phyloP scores from a whole-genome alignment of 108 stramenopile species.

The Skeletonema potamos region DNA sequence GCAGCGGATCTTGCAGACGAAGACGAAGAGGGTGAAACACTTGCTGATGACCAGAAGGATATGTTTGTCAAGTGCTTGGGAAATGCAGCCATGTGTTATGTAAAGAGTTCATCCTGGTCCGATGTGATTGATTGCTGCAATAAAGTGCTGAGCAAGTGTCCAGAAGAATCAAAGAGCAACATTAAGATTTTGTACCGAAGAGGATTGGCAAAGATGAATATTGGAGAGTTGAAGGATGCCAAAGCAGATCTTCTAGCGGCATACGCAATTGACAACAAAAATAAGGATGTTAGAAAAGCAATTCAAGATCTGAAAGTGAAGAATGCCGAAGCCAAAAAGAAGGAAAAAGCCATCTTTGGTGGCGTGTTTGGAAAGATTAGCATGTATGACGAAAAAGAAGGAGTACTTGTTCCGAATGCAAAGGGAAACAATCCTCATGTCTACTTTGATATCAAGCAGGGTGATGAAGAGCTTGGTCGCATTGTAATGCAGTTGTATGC shows the following conservation, averaged over 20 bases:
- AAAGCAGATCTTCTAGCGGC: slow-evolving; percentile 90
- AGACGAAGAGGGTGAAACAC: slow-evolving; percentile 67
- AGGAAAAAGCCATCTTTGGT: slow-evolving; percentile 90
- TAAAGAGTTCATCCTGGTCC: slow-evolving; percentile 80
- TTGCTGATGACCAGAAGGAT: slow-evolving; percentile 69
- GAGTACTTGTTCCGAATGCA: slow-evolving; percentile 63
- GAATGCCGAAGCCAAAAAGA: slow-evolving; percentile 68
- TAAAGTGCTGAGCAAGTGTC: slow-evolving; percentile 75
- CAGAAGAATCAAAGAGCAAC: slow-evolving; percentile 63
- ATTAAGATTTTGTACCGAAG: slow-evolving; percentile 92
- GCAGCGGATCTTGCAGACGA: slow-evolving; percentile 83
- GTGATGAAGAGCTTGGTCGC: slow-evolving; percentile 77
- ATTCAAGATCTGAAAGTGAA: slow-evolving; percentile 74
- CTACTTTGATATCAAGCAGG: slow-evolving; percentile 89
- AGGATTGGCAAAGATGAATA: slow-evolving; percentile 74
- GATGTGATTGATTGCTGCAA: slow-evolving; percentile 78
- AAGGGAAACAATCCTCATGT: slow-evolving; percentile 90
- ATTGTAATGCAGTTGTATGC: slow-evolving; percentile 91
- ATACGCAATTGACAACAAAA: slow-evolving; percentile 82
- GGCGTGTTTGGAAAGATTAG: slow-evolving; percentile 86
- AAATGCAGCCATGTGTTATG: slow-evolving; percentile 93
- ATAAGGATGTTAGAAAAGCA: slow-evolving; percentile 92
- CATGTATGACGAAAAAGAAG: slow-evolving; percentile 95
- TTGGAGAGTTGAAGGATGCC: slow-evolving; percentile 88
- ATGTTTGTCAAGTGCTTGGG: slow-evolving; percentile 78